Conservation (phyloP, 2,329 filamentous ascomycete genomes). For the Pseudocercospora fuligena region DNA sequence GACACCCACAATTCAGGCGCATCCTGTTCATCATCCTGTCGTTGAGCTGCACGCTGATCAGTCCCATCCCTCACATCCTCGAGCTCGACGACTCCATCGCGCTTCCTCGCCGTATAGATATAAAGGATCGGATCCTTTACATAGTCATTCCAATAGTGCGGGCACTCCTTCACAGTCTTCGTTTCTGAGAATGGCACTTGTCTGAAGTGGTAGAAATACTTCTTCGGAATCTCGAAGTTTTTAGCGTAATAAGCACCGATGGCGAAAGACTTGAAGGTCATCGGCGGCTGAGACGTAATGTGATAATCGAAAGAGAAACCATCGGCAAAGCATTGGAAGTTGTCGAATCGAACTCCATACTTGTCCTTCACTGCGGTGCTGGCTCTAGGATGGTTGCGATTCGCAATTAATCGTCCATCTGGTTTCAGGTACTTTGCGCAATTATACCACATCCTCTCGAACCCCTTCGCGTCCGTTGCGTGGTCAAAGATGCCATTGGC, state of each 20-base stretch:
- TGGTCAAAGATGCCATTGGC: slow-evolving; percentile 11
- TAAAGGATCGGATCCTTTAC: slow-evolving; percentile 9
- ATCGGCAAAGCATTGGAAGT: slow-evolving; percentile 2
- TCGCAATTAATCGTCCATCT: neutral
- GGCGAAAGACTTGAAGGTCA: slow-evolving; percentile 3
- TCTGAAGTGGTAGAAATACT: neutral
- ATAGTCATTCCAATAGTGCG: slow-evolving; percentile 13
- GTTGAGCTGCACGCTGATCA: neutral
- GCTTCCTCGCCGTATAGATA: slow-evolving; percentile 11
- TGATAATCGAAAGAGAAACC: slow-evolving; percentile 1
- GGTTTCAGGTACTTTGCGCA: neutral
- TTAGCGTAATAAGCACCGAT: slow-evolving; percentile 1
- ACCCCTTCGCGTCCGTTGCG: neutral
- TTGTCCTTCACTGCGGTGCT: neutral
- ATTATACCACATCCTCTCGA: slow-evolving; percentile 15
- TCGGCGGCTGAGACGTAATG: neutral
- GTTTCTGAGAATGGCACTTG: slow-evolving; percentile 4
- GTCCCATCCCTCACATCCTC: neutral
- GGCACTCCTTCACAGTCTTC: neutral
- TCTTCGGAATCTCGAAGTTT: neutral
- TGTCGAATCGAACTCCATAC: slow-evolving; percentile 3
- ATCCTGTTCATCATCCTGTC: neutral
- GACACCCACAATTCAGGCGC: neutral
- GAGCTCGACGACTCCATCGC: neutral
- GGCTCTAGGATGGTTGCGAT: neutral